phyloP scores from a whole-genome alignment of 2,329 filamentous ascomycete genomes.

The Dactylellina cionopaga region DNA sequence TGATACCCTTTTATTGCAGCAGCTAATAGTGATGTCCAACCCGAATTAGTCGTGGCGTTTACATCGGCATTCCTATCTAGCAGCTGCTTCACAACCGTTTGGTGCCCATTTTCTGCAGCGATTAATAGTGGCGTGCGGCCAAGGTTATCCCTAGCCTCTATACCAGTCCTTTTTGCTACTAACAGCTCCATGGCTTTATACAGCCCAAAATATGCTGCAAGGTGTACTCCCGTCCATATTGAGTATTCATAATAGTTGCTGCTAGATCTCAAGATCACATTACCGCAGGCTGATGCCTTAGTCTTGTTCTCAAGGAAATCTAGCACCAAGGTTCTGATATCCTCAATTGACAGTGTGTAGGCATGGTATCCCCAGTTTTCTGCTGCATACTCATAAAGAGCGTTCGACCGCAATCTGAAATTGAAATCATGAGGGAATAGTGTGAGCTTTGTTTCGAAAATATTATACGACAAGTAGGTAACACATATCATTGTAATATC shows the following conservation, averaged over 20 bases:
- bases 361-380: conserved; percentile 18
- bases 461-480: conserved; percentile 12
- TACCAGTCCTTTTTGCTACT: not conserved
- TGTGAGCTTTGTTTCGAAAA: not conserved
- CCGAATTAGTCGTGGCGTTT: too few species aligned
- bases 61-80: too few species aligned
- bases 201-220: conserved; percentile 4
- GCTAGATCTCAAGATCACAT: not conserved
- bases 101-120: not conserved
- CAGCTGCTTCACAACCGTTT: not conserved
- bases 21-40: too few species aligned
- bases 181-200: not conserved
- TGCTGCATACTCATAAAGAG: conserved; percentile 9
- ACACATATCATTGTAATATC: conserved; percentile 5
- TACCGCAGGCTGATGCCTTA: not conserved
- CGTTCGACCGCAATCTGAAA: not conserved
- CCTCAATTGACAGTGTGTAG: not conserved
- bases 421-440: not conserved
- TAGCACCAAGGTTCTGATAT: not conserved
- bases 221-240: not conserved
- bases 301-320: not conserved
- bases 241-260: not conserved
- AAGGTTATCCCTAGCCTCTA: not conserved
- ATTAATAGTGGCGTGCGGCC: not conserved
- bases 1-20: too few species aligned